phyloP scores from a whole-genome alignment of 1,284 basidiomycete genomes.

The Exobasidium rhododendri region DNA sequence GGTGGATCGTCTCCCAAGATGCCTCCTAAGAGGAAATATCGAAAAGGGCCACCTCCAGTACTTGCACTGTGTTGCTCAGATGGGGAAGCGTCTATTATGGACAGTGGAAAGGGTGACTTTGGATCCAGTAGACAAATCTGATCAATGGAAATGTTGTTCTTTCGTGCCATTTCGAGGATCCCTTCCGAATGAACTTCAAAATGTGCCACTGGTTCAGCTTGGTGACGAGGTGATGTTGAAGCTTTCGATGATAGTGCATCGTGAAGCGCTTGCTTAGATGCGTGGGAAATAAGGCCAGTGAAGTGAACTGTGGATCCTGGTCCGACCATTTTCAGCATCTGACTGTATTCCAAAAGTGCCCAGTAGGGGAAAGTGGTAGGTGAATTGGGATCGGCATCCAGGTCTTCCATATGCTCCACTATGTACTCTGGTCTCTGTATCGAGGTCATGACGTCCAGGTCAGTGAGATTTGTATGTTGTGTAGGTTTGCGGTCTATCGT shows the following conservation, averaged over 20 bases:
- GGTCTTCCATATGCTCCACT: conserved; percentile 54
- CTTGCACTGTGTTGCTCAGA: conserved; percentile 24
- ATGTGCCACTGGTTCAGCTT: conserved; percentile 55
- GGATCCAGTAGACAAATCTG: conserved; percentile 46
- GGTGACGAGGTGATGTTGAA: conserved; percentile 29
- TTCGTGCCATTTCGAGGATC: conserved; percentile 67
- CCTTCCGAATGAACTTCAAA: conserved; percentile 65
- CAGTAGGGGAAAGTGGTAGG: conserved; percentile 48
- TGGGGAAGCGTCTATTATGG: conserved; percentile 32
- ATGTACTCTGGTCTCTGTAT: conserved; percentile 44
- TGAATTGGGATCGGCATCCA: conserved; percentile 33
- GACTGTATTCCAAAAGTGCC: conserved; percentile 60
- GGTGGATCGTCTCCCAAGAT: conserved; percentile 81
- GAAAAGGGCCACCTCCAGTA: conserved; percentile 26
- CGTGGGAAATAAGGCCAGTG: conserved; percentile 69
- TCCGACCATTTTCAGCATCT: conserved; percentile 78
- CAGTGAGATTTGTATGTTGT: no score
- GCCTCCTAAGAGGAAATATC: conserved; percentile 50
- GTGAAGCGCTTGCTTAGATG: conserved; percentile 66
- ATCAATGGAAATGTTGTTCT: conserved; percentile 60
- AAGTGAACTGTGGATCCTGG: conserved; percentile 69
- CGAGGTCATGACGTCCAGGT: neutral
- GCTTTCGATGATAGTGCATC: conserved; percentile 53
- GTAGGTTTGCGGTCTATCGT: no score
- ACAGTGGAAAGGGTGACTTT: conserved; percentile 35